Base-by-base conservation (phyloP, 2,329 filamentous ascomycete species). In the Zopfia rhizophila region DNA sequence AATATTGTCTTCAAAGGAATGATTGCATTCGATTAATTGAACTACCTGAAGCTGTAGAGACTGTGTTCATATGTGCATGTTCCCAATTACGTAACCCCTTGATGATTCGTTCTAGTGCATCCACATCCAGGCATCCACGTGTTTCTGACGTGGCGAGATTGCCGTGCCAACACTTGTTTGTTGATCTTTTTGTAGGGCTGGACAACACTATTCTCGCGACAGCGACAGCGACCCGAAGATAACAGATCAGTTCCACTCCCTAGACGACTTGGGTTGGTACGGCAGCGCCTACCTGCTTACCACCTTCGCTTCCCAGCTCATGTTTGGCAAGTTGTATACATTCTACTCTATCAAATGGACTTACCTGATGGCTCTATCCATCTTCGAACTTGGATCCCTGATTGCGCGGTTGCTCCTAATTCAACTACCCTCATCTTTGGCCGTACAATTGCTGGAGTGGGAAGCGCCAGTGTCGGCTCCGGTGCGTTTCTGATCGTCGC, bases 361-460 rank as follows among this genome's bases (percentile, higher is more conserved):
- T 4, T 82, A 77, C 60, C 63, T 82, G 13, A 61, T 71, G 53
- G 56, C 69, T 49, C 69, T 82, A 29, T 13, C 55, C 8, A 46
- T 70, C 22, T 72, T 72, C 49, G 64, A 70, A 41, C 3, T 82
- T 2, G 81, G 81, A 2, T 81, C 77, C 0, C 45, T 78, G 5
- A 48, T 83, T 82, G 79, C 49, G 81, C 12, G 60, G 72, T 11
- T 3, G 73, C 80, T 0, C 60, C 54, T 3, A 75, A 72, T 3
- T 78, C 77, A 0, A 49, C 58, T 1, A 77, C 77, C 65, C 70
- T 83, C 33, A 82, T 83, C 39, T 57, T 75, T 14, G 79, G 79
- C 7, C 76, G 80, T 4, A 74, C 75, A 7, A 59, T 83, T 3
- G 76, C 79, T 1, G 81, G 81, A 1, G 35, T 76, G 0, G 80